These are phyloP conservation scores for Acephala macrosclerotiorum DNA, from an alignment of 2,329 filamentous ascomycete species.

Conservation along the genomic window DNA sequence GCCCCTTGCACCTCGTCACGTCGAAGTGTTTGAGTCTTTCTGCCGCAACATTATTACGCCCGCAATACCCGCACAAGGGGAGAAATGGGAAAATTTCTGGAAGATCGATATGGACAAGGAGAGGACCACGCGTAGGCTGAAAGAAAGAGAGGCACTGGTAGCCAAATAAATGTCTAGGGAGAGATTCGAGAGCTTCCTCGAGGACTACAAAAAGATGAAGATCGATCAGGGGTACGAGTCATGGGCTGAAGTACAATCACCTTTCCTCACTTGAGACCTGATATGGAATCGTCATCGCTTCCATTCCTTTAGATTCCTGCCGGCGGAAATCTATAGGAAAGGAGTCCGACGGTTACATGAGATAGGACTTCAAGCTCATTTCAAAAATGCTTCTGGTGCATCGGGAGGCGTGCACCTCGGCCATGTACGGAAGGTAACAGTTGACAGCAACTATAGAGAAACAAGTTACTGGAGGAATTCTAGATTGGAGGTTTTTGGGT, in stretches of 20 bases:
- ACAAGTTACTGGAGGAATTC: no score
- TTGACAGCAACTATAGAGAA: no score
- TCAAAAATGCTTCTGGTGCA: not conserved
- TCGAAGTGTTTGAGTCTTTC: not conserved
- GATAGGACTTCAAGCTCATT: not conserved
- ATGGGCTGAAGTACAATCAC: not conserved
- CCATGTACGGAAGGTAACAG: no score
- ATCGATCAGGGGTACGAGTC: not conserved
- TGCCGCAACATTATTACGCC: not conserved
- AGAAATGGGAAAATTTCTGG: not conserved
- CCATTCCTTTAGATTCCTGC: no score
- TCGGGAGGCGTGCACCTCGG: not conserved
- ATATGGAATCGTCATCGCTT: not conserved
- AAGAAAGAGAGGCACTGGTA: not conserved
- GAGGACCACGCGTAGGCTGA: not conserved
- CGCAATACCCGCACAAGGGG: not conserved
- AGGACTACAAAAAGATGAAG: slow-evolving; percentile 8
- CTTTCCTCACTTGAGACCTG: not conserved
- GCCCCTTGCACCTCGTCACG: not conserved
- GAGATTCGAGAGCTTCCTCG: not conserved
- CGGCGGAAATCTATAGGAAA: no score
- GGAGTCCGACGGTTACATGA: no score
- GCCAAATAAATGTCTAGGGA: not conserved
- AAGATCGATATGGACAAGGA: not conserved
- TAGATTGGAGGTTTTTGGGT: no score